Evolutionary conservation across 495 filamentous ascomycete species (phyloP), one percentile per base, ranked within the genome.

Genomic region (Cryomyces minteri): DNA sequence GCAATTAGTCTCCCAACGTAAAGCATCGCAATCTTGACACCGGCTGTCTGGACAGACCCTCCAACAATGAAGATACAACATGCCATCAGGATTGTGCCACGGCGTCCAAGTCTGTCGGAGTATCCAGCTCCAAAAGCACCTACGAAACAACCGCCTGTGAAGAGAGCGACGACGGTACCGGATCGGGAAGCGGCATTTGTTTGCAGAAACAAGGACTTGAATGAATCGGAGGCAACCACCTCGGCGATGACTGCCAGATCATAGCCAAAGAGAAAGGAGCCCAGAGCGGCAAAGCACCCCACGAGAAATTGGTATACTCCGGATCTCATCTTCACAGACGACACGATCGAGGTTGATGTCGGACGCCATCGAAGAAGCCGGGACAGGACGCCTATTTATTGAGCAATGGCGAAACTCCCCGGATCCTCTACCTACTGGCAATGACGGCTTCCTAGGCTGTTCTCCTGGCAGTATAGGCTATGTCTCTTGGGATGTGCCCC

Each of bases 1-100:
- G 65, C 64, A 25, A 68, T 53, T 8, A 60, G 51, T 9, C 65
- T 51, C 5, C 65, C 65, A 6, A 49, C 53, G 43, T 64, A 67
- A 4, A 68, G 50, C 40, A 57, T 60, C 7, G 51, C 47, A 5
- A 68, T 55, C 4, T 50, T 45, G 10, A 55, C 49, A 8, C 55
- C 64, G 5, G 50, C 62, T 3, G 64, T 64, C 51, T 68, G 65
- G 36, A 68, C 51, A 10, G 50, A 48, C 0, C 65, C 65, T 4
- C 65, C 65, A 2, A 67, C 47, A 40, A 62, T 43, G 54, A 68
- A 68, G 18, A 69, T 54, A 5, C 59, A 12, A 30, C 54, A 55
- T 2, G 58, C 66, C 39, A 65, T 44, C 32, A 66, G 44, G 48
- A 69, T 67, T 5, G 65, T 67, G 29, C 44, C 44, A 6, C 53